Evolutionary conservation across 1,284 basidiomycete species (phyloP), one percentile per base, ranked within the genome.

Genomic region (Polyporus tsugae): DNA sequence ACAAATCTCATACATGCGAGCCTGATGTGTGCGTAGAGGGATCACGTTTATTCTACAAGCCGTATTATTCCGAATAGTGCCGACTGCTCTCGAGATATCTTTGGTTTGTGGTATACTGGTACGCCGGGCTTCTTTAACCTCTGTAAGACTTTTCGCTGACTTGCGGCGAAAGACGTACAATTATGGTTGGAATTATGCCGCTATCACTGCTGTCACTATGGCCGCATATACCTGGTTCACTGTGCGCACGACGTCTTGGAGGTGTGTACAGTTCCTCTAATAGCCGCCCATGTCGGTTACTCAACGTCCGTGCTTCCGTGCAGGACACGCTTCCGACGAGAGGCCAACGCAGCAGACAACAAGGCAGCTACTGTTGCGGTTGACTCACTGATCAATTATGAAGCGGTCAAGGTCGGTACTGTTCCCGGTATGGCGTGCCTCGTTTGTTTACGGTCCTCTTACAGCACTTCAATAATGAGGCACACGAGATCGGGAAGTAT

Each of bases 101-200:
- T 91, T 99, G 85, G 97, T 99, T 52, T 99, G 97, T 82, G 97
- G 96, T 66, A 99, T 99, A 70, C 81, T 99, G 81, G 95, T 95
- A 73, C 61, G 88, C 82, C 68, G 49, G 62, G 55, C 29, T 59
- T 62, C 17, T 65, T 60, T 17, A 53, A 63, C 67, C 17, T 33
- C 5, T 5, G 11, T 13, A 11, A 25, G 22, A 25, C 9, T 49
- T 49, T 11, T 42, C 11, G 13, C 4, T 53, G 57, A 57, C 57
- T 19, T 15, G 2, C 42, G 6, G 5, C 2, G 10, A 11, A 60
- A 96, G 94, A 95, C 94, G 2, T 99, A 95, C 79, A 98, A 99
- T 78, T 99, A 98, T 77, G 97, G 97, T 3, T 96, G 94, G 89
- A 92, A 97, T 78, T 99, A 97, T 81, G 97, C 98, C 1, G 95